Evolutionary conservation across 345 rosid genomes (phyloP), one percentile per base, ranked within the genome.

Genomic region (Excoecaria agallocha): DNA sequence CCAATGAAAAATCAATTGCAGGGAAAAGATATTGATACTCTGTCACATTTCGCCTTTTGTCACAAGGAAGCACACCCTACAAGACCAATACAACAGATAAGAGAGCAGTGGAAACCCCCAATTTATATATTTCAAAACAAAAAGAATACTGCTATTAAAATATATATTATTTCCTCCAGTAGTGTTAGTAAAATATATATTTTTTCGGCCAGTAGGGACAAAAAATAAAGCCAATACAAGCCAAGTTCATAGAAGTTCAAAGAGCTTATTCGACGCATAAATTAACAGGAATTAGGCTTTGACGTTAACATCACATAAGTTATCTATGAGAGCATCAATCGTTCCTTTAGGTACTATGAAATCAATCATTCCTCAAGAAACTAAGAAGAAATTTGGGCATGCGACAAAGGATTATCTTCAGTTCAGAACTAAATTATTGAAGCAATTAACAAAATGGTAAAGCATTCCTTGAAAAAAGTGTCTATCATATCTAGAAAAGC

Each of bases 41-140:
- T 71, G 90, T 84, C 85, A 89, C 71, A 76, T 77, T 83, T 80
- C 91, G 86, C 83, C 98, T 89, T 82, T 80, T 82, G 79, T 93
- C 97, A 78, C 98, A 91, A 71, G 97, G 97, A 86, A 82, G 94
- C 81, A 89, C 89, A 71, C 99, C 98, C 99, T 94, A 92, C 80
- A 83, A 30, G 46, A 71, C 51, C 58, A 50, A 13, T 71, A 48
- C 30, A 48, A 50, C 52, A 19, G 3, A 43, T 20, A 16, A 68
- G 71, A 74, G 20, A 70, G 56, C 9, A 50, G 12, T 19, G 17
- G 51, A 49, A 74, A 67, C 37, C 55, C 64, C 25, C 71, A 10
- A 50, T 45, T 62, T 52, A 39, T 25, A 41, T n/a, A n/a, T n/a
- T n/a, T n/a, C n/a, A n/a, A n/a, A n/a, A n/a, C n/a, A n/a, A n/a